Conservation (phyloP, 768 basidiomycete genomes). For the Rhizopogon rudus region DNA sequence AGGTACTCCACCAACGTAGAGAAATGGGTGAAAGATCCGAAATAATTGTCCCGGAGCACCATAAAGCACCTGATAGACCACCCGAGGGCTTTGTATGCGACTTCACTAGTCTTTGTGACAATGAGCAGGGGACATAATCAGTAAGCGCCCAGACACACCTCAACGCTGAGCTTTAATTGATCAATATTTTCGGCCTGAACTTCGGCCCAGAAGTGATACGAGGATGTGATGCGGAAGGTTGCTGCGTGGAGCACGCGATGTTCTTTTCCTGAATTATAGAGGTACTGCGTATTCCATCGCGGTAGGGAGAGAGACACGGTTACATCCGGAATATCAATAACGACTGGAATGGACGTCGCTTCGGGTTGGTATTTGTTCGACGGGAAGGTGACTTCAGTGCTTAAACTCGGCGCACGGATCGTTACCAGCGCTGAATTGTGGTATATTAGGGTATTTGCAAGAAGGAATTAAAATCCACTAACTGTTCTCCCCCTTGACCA, state of each 20-base stretch:
- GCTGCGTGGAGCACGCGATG: conserved; percentile 59
- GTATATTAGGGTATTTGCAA: neutral
- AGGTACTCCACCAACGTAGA: conserved; percentile 84
- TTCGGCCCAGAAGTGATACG: conserved; percentile 70
- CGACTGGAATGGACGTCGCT: conserved; percentile 61
- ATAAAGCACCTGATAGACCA: conserved; percentile 90
- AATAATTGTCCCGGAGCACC: conserved; percentile 88
- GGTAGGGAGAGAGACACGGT: conserved; percentile 65
- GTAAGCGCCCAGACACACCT: conserved; percentile 31
- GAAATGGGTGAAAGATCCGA: conserved; percentile 92
- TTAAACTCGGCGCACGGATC: conserved; percentile 53
- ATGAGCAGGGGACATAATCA: neutral
- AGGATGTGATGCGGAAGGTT: conserved; percentile 53
- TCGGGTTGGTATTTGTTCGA: conserved; percentile 72
- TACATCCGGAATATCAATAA: conserved; percentile 53
- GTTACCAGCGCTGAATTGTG: conserved; percentile 61
- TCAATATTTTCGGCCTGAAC: conserved; percentile 71
- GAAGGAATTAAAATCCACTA: conserved; percentile 3
- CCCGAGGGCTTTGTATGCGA: conserved; percentile 68
- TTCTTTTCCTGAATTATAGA: conserved; percentile 58
- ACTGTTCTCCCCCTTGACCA: conserved; percentile 84
- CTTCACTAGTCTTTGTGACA: conserved; percentile 38
- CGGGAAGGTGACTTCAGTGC: conserved; percentile 50
- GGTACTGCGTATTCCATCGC: conserved; percentile 82
- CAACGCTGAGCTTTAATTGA: conserved; percentile 63